Evolutionary conservation across 225 moss, liverwort and hornwort genomes (phyloP), one percentile per base, ranked within the genome.

Genomic region (Physcomitrellopsis africana): DNA sequence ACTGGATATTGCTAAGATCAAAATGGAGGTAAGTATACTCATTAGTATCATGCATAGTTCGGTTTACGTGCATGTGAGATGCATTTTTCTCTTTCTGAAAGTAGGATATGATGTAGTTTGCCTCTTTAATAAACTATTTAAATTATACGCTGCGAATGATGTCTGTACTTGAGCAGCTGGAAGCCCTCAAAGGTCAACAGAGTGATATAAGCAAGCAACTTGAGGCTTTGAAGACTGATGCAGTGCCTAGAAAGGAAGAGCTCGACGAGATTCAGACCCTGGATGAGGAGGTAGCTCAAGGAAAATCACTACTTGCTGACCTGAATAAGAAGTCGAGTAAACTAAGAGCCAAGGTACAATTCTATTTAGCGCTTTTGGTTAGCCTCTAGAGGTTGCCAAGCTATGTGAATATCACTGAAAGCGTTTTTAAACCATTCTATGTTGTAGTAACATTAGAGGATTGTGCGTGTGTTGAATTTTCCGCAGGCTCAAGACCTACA

Each of bases 401-500:
- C 22, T 59, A 42, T 65, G 1, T 52, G 43, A 10, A 6, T 18
- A 10, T 27, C 9, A 43, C 13, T 42, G 49, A 59, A 10, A 10
- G 37, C 7, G 32, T 37, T 1, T 37, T 1, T 29, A 51, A 68
- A 46, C 42, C 49, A 70, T 66, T 46, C 27, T 68, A 72, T 63
- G 29, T 49, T 7, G 14, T 63, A 58, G 51, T 41, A 48, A 54
- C 12, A 51, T 56, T 68, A 20, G 26, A 76, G 53, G 65, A n/a
- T 54, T 29, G 66, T 53, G 23, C 37, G 24, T 44, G 32, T 56
- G 52, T 63, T 47, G 17, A 18, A 29, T 32, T 63, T 55, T 27
- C 41, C 51, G 46, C 83, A 97, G 97, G 87, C 90, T 17, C 89
- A 87, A 72, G 94, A 93, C 13, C 82, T 97, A 67, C 92, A 94